Evolutionary conservation across 2,329 filamentous ascomycete species (phyloP).

Genomic region (Neonectria ditissima): DNA sequence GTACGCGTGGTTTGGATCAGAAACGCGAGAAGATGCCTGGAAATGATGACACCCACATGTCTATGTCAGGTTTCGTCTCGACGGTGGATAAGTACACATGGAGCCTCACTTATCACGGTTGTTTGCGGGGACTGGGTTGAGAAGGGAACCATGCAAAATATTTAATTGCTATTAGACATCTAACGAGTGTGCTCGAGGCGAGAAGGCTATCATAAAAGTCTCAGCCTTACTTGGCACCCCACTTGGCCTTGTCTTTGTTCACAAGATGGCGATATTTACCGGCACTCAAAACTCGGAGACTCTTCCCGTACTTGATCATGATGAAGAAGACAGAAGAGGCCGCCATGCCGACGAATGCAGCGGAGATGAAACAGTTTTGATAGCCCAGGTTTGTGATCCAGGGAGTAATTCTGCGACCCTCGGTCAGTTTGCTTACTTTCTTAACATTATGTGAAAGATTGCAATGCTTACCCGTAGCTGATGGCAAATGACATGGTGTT

Average conservation of each 20-base stretch:
- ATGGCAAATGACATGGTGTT: slow-evolving; percentile 54
- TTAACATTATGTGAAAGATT: rapidly evolving
- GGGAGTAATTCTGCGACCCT: slow-evolving; percentile 56
- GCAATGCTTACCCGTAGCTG: slow-evolving; percentile 42
- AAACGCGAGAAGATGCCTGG: too few species aligned
- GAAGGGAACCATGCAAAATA: too few species aligned
- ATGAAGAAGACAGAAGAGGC: slow-evolving; percentile 56
- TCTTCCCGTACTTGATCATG: slow-evolving; percentile 61
- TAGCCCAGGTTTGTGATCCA: slow-evolving; percentile 57
- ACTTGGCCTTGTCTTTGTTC: slow-evolving; percentile 8
- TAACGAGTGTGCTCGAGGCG: too few species aligned
- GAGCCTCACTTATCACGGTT: too few species aligned
- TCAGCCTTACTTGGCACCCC: not conserved
- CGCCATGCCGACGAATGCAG: slow-evolving; percentile 54
- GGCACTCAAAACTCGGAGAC: slow-evolving; percentile 36
- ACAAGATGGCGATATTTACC: slow-evolving; percentile 32
- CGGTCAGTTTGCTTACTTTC: slow-evolving; percentile 6
- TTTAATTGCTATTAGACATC: too few species aligned
- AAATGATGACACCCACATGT: too few species aligned
- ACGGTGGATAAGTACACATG: too few species aligned
- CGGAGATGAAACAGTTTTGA: slow-evolving; percentile 57
- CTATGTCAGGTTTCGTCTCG: too few species aligned
- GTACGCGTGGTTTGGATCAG: not conserved
- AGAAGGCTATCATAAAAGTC: not conserved
- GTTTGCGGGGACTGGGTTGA: too few species aligned